Percentiles rank a stretch among this genome's conserved stretches.
Evolutionary conservation across 2,329 filamentous ascomycete genomes (phyloP).

Genomic region (Phialocephala subalpina): DNA sequence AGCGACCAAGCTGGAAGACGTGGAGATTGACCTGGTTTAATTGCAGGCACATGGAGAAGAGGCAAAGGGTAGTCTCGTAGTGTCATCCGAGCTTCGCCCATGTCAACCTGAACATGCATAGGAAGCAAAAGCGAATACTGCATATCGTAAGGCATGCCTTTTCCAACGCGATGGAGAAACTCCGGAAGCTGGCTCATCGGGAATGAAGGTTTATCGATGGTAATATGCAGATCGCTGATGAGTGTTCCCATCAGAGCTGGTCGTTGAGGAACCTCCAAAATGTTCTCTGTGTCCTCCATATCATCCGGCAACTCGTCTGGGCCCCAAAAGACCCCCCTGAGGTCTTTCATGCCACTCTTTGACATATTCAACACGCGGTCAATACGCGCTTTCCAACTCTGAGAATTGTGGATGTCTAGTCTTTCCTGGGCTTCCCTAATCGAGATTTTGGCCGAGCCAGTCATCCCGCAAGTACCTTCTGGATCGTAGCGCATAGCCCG

Average conservation of each 20-base stretch:
- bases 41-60: constrained; percentile 85
- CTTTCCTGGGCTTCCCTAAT: constrained; percentile 79
- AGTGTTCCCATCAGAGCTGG: constrained; percentile 83
- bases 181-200: constrained; percentile 80
- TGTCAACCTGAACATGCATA: constrained; percentile 86
- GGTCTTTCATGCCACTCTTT: constrained; percentile 77
- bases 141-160: constrained; percentile 93
- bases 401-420: constrained; percentile 82
- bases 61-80: constrained; percentile 94
- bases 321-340: constrained; percentile 83
- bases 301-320: constrained; percentile 83
- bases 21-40: constrained; percentile 81
- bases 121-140: constrained; percentile 89
- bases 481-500: constrained; percentile 77
- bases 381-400: constrained; percentile 92
- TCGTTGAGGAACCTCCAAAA: constrained; percentile 84
- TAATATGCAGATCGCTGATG: constrained; percentile 84
- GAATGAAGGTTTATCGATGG: constrained; percentile 93
- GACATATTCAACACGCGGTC: constrained; percentile 77
- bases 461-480: constrained; percentile 77
- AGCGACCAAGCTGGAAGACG: constrained; percentile 84
- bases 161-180: constrained; percentile 90
- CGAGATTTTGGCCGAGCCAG: constrained; percentile 74
- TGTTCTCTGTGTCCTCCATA: constrained; percentile 81
- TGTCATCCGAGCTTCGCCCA: constrained; percentile 88